Evolutionary conservation across 306 rosid species (phyloP).

Genomic region (Vigna nakashimae): DNA sequence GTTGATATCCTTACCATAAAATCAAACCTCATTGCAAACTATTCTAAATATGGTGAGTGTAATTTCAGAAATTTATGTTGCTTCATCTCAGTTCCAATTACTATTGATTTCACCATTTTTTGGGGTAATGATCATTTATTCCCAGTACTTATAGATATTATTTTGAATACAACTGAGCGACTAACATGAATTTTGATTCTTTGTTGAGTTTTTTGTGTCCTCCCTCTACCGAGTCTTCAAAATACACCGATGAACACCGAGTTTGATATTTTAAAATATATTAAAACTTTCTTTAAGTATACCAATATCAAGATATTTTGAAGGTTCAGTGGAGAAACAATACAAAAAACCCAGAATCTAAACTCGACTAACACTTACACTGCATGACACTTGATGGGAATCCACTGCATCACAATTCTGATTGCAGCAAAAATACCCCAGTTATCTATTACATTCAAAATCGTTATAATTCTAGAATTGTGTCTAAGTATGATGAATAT

Average conservation of each 20-base stretch:
- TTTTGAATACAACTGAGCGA: background rate
- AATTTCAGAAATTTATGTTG: background rate
- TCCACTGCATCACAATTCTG: background rate
- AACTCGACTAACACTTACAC: no score
- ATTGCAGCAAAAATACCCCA: background rate
- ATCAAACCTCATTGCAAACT: constrained; percentile 66
- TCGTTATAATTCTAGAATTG: background rate
- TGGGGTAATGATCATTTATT: background rate
- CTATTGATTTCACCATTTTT: background rate
- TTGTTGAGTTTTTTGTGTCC: no score
- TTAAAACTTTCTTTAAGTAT: no score
- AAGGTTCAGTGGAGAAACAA: no score
- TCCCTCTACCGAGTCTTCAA: no score
- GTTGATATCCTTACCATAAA: constrained; percentile 74
- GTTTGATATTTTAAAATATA: no score
- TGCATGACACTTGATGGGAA: background rate
- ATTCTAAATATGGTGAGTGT: constrained; percentile 63
- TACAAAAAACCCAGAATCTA: no score
- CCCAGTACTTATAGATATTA: no score
- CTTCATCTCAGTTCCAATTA: background rate
- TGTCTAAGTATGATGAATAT: background rate
- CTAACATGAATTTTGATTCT: background rate
- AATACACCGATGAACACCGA: no score
- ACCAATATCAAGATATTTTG: no score
- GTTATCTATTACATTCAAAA: background rate